Evolutionary conservation across 1,284 basidiomycete species (phyloP).

Genomic region (Cryptococcus depauperatus): DNA sequence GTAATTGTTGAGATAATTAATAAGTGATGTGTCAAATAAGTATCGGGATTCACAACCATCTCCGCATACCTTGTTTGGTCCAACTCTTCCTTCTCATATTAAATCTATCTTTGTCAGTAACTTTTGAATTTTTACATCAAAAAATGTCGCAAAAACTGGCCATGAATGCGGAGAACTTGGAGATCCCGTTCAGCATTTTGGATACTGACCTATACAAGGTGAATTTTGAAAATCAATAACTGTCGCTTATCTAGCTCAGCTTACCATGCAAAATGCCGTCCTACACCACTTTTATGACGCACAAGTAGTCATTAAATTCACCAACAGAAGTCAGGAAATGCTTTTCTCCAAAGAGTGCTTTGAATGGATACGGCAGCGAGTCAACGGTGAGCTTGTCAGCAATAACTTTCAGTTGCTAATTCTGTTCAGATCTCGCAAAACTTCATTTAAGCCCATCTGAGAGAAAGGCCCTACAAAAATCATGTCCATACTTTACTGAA

Average conservation of each 20-base stretch:
- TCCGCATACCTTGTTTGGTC: not conserved
- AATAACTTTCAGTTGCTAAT: not conserved
- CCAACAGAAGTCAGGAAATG: slow-evolving; percentile 66
- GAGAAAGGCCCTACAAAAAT: slow-evolving; percentile 56
- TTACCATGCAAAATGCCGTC: slow-evolving; percentile 96
- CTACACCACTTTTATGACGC: slow-evolving; percentile 67
- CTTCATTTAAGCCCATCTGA: slow-evolving; percentile 60
- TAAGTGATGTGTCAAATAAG: too few species aligned
- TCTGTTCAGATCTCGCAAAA: slow-evolving; percentile 55
- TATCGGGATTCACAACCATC: not conserved
- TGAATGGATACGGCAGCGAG: slow-evolving; percentile 57
- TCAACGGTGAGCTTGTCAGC: slow-evolving; percentile 55
- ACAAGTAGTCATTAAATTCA: slow-evolving; percentile 63
- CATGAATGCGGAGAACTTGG: too few species aligned
- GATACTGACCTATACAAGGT: slow-evolving; percentile 98
- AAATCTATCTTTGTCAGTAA: not conserved
- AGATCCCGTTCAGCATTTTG: slow-evolving; percentile 59
- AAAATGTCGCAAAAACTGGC: too few species aligned
- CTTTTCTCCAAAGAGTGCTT: slow-evolving; percentile 64
- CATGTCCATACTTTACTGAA: slow-evolving; percentile 68
- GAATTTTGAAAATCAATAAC: slow-evolving; percentile 3
- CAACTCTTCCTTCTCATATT: not conserved
- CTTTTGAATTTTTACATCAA: too few species aligned
- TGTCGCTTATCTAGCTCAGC: slow-evolving; percentile 47
- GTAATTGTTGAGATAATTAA: too few species aligned